These are phyloP conservation scores for Hygrophorus pudorinus DNA, from an alignment of 768 basidiomycete genomes.

Conservation along the genomic window DNA sequence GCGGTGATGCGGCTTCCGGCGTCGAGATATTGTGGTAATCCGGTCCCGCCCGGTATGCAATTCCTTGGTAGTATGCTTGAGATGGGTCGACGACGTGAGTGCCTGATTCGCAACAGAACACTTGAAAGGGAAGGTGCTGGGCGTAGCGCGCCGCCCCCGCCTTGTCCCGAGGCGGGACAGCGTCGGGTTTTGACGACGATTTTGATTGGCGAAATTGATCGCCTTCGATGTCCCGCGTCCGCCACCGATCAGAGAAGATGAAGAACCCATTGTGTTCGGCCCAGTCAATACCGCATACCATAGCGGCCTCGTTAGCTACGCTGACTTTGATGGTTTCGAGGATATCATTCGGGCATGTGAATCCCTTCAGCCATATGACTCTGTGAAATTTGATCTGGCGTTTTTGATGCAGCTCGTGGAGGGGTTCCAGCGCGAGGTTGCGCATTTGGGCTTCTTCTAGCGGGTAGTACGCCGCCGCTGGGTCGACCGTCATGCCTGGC, in stretches of 20 bases:
- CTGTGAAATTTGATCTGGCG: slow-evolving; percentile 77
- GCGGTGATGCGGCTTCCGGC: slow-evolving; percentile 40
- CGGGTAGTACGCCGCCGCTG: slow-evolving; percentile 86
- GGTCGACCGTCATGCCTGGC: slow-evolving; percentile 85
- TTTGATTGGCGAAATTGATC: slow-evolving; percentile 97
- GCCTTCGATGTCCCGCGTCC: slow-evolving; percentile 95
- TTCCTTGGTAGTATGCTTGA: slow-evolving; percentile 90
- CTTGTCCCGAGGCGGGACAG: slow-evolving; percentile 86
- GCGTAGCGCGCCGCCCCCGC: slow-evolving; percentile 75
- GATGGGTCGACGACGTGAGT: slow-evolving; percentile 94
- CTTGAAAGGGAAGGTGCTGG: slow-evolving; percentile 93
- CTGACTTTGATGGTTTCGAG: slow-evolving; percentile 91
- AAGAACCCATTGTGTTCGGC: slow-evolving; percentile 96
- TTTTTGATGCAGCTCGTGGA: slow-evolving; percentile 70
- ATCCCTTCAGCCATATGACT: slow-evolving; percentile 97
- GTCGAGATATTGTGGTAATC: slow-evolving; percentile 75
- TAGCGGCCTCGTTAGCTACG: slow-evolving; percentile 83
- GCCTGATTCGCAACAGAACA: slow-evolving; percentile 97
- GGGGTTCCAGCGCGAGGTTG: slow-evolving; percentile 86
- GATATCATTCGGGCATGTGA: slow-evolving; percentile 97
- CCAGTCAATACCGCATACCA: slow-evolving; percentile 99
- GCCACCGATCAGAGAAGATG: slow-evolving; percentile 99
- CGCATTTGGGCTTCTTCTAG: slow-evolving; percentile 91
- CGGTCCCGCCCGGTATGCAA: slow-evolving; percentile 73
- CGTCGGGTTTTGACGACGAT: slow-evolving; percentile 82